These are phyloP conservation scores for Podospora didyma DNA, from an alignment of 495 filamentous ascomycete genomes.

Conservation along the genomic window DNA sequence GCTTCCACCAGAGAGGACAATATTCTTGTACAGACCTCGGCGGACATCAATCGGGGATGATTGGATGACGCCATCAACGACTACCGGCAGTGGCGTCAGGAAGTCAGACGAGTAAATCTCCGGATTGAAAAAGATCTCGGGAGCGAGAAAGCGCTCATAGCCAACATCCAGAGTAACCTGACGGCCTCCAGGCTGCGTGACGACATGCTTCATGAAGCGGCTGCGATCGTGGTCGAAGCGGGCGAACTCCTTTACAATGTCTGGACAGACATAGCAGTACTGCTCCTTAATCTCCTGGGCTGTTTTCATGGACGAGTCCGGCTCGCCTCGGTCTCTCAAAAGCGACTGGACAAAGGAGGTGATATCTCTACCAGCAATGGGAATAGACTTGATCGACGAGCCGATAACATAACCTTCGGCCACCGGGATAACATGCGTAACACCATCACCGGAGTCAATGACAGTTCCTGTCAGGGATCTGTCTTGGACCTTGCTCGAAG, in stretches of 20 bases:
- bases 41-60: slow-evolving; percentile 96
- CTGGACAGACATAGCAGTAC: slow-evolving; percentile 95
- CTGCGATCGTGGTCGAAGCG: slow-evolving; percentile 89
- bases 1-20: slow-evolving; percentile 93
- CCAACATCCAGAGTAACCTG: slow-evolving; percentile 85
- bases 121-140: slow-evolving; percentile 99
- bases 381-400: slow-evolving; percentile 97
- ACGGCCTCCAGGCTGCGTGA: slow-evolving; percentile 80
- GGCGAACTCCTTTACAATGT: slow-evolving; percentile 96
- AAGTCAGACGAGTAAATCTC: slow-evolving; percentile 99
- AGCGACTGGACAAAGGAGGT: slow-evolving; percentile 97
- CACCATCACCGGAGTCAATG: slow-evolving; percentile 95
- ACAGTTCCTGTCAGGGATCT: slow-evolving; percentile 97
- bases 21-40: slow-evolving; percentile 98
- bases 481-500: slow-evolving; percentile 93
- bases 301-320: slow-evolving; percentile 94
- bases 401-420: slow-evolving; percentile 99
- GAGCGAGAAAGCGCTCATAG: slow-evolving; percentile 96
- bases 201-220: slow-evolving; percentile 82
- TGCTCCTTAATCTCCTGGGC: slow-evolving; percentile 97
- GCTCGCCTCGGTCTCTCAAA: slow-evolving; percentile 91
- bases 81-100: slow-evolving; percentile 85
- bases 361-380: slow-evolving; percentile 94
- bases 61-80: slow-evolving; percentile 96
- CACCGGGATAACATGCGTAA: slow-evolving; percentile 97